Conservation (phyloP, 345 rosid genomes). For the Brassica juncea region DNA sequence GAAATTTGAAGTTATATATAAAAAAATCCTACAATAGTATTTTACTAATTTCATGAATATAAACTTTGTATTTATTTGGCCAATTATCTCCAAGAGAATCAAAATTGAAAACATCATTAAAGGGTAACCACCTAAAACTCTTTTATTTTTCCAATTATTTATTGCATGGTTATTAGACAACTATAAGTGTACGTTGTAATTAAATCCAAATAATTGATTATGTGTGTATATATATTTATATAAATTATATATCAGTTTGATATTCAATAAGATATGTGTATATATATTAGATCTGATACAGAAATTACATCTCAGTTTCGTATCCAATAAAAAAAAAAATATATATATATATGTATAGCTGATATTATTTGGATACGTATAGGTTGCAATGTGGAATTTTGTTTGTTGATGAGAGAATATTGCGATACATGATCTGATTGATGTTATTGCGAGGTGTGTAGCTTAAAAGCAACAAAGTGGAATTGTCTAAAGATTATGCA, state of each 20-base stretch:
- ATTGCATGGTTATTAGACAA: neutral
- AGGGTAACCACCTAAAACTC: neutral
- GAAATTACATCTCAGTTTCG: neutral
- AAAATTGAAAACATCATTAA: neutral
- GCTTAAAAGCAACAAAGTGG: slow-evolving; percentile 42
- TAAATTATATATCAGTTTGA: neutral
- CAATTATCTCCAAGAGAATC: neutral
- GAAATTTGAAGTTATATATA: too few species aligned
- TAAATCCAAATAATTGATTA: too few species aligned
- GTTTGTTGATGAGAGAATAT: neutral
- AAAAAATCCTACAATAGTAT: too few species aligned
- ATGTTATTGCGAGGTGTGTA: slow-evolving; percentile 21
- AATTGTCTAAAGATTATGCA: slow-evolving; percentile 23
- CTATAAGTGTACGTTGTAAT: too few species aligned
- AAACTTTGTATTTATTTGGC: too few species aligned
- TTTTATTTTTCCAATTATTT: too few species aligned
- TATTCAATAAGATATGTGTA: neutral
- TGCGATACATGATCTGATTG: slow-evolving; percentile 16
- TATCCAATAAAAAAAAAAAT: neutral
- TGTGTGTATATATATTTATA: too few species aligned
- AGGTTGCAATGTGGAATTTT: neutral
- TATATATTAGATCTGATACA: too few species aligned
- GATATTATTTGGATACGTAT: neutral
- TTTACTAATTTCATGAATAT: too few species aligned
- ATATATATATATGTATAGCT: neutral